phyloP scores from a whole-genome alignment of 768 basidiomycete genomes.

The Baorangia bicolor region DNA sequence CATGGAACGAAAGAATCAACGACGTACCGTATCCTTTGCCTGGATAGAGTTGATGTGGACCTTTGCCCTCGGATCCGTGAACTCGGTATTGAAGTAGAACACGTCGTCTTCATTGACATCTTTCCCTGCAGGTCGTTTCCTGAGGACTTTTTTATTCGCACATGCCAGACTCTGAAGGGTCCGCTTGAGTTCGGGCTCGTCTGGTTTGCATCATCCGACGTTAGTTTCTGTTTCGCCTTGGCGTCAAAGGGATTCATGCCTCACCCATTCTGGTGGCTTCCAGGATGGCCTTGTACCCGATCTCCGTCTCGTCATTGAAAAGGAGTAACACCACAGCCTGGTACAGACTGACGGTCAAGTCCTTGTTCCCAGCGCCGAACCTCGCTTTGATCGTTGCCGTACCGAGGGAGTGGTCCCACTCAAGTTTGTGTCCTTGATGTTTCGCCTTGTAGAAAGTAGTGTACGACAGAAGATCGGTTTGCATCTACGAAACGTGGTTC shows the following conservation, averaged over 20 bases:
- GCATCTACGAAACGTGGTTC: slow-evolving; percentile 53
- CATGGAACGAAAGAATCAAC: too few species aligned
- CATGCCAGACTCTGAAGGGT: slow-evolving; percentile 92
- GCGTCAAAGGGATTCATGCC: slow-evolving; percentile 28
- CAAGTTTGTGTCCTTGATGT: slow-evolving; percentile 72
- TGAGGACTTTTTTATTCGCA: slow-evolving; percentile 85
- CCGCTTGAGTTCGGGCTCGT: slow-evolving; percentile 68
- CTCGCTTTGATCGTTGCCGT: slow-evolving; percentile 72
- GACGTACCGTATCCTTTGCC: slow-evolving; percentile 81
- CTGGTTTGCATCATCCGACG: slow-evolving; percentile 38
- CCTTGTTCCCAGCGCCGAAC: slow-evolving; percentile 73
- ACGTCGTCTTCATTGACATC: slow-evolving; percentile 75
- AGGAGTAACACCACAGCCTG: slow-evolving; percentile 85
- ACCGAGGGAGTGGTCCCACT: slow-evolving; percentile 87
- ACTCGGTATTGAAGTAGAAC: slow-evolving; percentile 81
- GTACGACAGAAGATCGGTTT: slow-evolving; percentile 63
- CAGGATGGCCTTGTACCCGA: slow-evolving; percentile 67
- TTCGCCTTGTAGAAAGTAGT: slow-evolving; percentile 71
- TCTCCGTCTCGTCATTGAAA: slow-evolving; percentile 69
- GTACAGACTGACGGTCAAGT: slow-evolving; percentile 87
- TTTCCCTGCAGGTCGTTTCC: slow-evolving; percentile 72
- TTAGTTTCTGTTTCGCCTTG: not conserved
- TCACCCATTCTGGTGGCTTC: slow-evolving; percentile 70
- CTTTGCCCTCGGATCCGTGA: slow-evolving; percentile 73
- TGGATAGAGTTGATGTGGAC: slow-evolving; percentile 97